A percentile compares a stretch with the other conserved stretches of the same genome.
Evolutionary conservation across 306 rosid species (phyloP).

Genomic region (Sophora flavescens): DNA sequence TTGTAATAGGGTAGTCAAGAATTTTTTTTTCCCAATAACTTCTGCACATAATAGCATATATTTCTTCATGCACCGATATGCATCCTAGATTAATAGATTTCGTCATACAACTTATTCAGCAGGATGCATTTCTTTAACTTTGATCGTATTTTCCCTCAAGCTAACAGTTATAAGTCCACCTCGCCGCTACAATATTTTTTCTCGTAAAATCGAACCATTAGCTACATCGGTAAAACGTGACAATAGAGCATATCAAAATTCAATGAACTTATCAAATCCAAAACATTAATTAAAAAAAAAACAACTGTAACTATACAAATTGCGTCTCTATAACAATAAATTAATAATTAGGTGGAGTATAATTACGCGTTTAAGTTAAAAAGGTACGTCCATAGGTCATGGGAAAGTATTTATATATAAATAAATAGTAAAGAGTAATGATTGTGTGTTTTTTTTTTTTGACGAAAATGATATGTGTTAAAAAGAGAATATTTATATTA

Average conservation of each 20-base stretch:
- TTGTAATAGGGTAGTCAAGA: too few species aligned
- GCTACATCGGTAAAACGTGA: neutral
- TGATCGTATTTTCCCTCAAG: too few species aligned
- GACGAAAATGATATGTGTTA: neutral
- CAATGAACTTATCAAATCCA: neutral
- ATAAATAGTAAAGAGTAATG: neutral
- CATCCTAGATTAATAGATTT: too few species aligned
- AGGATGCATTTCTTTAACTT: too few species aligned
- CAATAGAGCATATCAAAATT: neutral
- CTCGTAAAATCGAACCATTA: neutral
- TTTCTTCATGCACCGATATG: too few species aligned
- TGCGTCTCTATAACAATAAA: slow-evolving; percentile 15
- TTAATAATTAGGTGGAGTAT: neutral
- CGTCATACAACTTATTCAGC: too few species aligned
- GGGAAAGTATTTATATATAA: neutral
- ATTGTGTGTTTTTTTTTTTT: too few species aligned
- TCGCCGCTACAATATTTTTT: neutral
- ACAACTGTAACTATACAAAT: neutral
- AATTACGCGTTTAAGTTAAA: neutral
- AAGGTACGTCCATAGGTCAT: neutral
- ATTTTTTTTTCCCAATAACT: too few species aligned
- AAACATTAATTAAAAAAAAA: neutral
- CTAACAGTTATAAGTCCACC: too few species aligned
- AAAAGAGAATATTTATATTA: neutral
- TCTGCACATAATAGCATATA: too few species aligned